Conservation (phyloP, 2,329 filamentous ascomycete species). For the Akanthomyces lecanii region DNA sequence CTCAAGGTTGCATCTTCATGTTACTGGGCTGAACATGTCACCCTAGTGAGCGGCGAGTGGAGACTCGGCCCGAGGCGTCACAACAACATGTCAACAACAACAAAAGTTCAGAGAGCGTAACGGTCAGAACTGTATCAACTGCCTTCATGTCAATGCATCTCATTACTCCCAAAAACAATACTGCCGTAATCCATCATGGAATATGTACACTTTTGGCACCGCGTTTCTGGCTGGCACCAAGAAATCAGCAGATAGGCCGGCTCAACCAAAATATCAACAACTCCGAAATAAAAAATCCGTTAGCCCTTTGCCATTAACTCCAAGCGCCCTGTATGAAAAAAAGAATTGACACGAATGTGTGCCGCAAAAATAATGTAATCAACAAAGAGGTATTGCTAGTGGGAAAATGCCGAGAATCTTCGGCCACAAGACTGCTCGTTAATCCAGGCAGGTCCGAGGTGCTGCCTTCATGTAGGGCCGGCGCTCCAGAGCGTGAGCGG, state of each 20-base stretch:
- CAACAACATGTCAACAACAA: neutral
- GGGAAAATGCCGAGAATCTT: constrained; percentile 24
- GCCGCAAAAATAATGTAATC: constrained; percentile 30
- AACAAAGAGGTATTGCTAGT: constrained; percentile 28
- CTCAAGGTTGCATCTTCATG: neutral
- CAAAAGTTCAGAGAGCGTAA: neutral
- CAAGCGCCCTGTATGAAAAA: constrained; percentile 38
- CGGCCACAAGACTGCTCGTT: constrained; percentile 24
- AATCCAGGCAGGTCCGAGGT: constrained; percentile 24
- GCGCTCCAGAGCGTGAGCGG: constrained; percentile 16
- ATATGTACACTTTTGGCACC: constrained; percentile 39
- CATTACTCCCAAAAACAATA: constrained; percentile 29
- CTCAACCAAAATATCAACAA: constrained; percentile 25
- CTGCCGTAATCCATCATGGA: constrained; percentile 34
- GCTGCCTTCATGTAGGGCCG: constrained; percentile 17
- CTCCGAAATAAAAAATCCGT: constrained; percentile 35
- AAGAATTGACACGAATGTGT: constrained; percentile 29
- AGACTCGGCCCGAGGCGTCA: neutral
- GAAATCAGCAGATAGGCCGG: constrained; percentile 12
- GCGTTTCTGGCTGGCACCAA: constrained; percentile 14
- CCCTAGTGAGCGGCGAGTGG: constrained; percentile 3
- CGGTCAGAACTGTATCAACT: constrained; percentile 14
- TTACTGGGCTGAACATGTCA: neutral
- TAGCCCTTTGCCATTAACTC: constrained; percentile 36
- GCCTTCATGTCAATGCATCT: constrained; percentile 21